These are phyloP conservation scores for Termitomyces sp. DNA, from an alignment of 768 basidiomycete species.

Conservation along the genomic window DNA sequence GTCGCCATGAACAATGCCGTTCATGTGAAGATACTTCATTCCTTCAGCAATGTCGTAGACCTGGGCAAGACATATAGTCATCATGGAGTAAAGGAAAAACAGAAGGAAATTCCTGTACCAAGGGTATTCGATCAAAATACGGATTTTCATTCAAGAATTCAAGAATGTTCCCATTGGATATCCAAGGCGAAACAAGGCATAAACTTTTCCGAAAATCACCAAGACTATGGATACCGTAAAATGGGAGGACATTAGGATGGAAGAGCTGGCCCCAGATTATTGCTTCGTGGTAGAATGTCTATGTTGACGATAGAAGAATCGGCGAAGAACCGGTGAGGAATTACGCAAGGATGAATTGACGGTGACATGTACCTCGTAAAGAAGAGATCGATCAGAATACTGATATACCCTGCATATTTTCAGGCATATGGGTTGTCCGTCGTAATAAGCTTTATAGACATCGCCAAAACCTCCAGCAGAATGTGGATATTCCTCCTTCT, in stretches of 20 bases:
- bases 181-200: constrained; percentile 31
- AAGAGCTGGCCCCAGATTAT: constrained; percentile 8
- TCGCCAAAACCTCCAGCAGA: constrained; percentile 22
- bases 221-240: constrained; percentile 29
- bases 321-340: background rate
- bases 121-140: constrained; percentile 3
- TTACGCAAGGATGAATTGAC: background rate
- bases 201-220: constrained; percentile 17
- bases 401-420: constrained; percentile 21
- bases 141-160: constrained; percentile 12
- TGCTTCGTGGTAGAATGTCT: constrained; percentile 9
- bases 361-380: constrained; percentile 16
- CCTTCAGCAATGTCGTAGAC: constrained; percentile 24
- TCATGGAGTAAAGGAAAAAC: constrained; percentile 6
- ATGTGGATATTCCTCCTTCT: constrained; percentile 4
- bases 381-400: constrained; percentile 10
- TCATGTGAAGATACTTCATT: constrained; percentile 27
- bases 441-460: constrained; percentile 18
- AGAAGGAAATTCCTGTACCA: background rate
- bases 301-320: background rate
- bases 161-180: constrained; percentile 26
- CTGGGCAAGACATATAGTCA: constrained; percentile 7
- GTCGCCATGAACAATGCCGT: constrained; percentile 37
- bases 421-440: constrained; percentile 16
- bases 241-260: constrained; percentile 23